Evolutionary conservation across 2,329 filamentous ascomycete species (phyloP), one percentile per base, ranked within the genome.

Genomic region (Chrysoporthe puriensis): DNA sequence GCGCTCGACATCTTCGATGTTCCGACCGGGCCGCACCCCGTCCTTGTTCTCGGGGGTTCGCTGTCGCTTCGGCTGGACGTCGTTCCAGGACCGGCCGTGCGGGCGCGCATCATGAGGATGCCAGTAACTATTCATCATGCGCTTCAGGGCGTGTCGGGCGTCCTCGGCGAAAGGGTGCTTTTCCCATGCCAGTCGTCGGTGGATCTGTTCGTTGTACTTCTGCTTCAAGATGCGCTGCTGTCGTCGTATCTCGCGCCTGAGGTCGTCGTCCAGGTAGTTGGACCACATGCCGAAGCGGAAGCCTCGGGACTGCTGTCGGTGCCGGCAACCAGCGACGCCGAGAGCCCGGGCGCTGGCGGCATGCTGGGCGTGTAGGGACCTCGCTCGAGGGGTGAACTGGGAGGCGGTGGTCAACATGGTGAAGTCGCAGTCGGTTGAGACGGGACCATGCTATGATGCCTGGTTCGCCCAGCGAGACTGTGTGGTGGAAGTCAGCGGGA

Each of bases 261-360:
- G 76, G 21, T 82, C 78, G 16, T 77, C 74, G 70, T 84, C 80
- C 40, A 80, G 71, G 57, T 79, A 79, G 42, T 77, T 79, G 8
- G 81, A 78, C 81, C 84, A 86, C 21, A 80, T 71, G 63, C 79
- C 81, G 68, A 87, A 81, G 68, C 84, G 82, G 69, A 86, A 85
- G 46, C 73, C 73, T 46, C 86, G 82, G 44, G 72, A 76, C 70
- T 85, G 84, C 56, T 79, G 76, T 21, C 72, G 74, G 60, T 75
- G 75, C 44, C 72, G 72, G 21, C 72, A 58, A 16, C 74, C 58
- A 44, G 74, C 67, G 21, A 70, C 68, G n/a, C 68, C 70, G 16
- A 74, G 63, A 54, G 64, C 67, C 46, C 66, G 70, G 61, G 58
- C 48, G 44, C 70, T 66, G 21, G 72, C 63, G 43, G 71, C 60